A percentile compares a stretch with the other conserved stretches of the same genome.
Conservation (phyloP, 2,329 filamentous ascomycete genomes). For the Ramichloridium luteum region DNA sequence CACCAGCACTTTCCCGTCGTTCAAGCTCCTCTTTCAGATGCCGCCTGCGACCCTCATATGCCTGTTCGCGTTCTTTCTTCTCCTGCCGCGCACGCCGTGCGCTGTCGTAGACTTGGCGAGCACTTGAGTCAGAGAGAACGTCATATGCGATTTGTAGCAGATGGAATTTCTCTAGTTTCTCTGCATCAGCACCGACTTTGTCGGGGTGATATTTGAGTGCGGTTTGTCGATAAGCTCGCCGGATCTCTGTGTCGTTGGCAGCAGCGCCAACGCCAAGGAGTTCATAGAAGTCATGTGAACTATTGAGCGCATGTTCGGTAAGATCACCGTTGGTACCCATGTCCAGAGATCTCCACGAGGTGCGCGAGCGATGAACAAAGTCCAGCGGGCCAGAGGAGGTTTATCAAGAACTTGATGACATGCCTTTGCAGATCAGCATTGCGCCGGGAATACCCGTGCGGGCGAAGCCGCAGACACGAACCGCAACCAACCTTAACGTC, state of each 20-base stretch:
- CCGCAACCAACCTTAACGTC: too few species aligned
- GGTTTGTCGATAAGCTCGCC: constrained; percentile 70
- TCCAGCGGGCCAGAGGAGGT: too few species aligned
- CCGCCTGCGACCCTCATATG: constrained; percentile 60
- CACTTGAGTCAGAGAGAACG: constrained; percentile 57
- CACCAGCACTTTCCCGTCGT: constrained; percentile 48
- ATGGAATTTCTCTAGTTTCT: constrained; percentile 71
- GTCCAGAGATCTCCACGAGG: constrained; percentile 2
- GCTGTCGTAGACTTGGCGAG: constrained; percentile 67
- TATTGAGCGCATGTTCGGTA: constrained; percentile 29
- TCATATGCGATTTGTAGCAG: constrained; percentile 76
- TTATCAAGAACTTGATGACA: too few species aligned
- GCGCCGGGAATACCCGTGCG: too few species aligned
- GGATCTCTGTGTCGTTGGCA: constrained; percentile 58
- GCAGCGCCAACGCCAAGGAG: constrained; percentile 57
- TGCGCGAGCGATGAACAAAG: too few species aligned
- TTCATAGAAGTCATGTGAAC: constrained; percentile 57
- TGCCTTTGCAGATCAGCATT: too few species aligned
- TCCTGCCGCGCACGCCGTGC: constrained; percentile 58
- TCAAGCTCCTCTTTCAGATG: constrained; percentile 81
- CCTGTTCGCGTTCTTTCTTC: constrained; percentile 57
- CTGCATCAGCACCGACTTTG: constrained; percentile 56
- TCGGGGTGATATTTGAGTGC: constrained; percentile 91
- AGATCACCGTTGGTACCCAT: constrained; percentile 31
- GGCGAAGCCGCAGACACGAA: too few species aligned